Evolutionary conservation across 2,329 filamentous ascomycete species (phyloP).

Genomic region (Clonostachys byssicola): DNA sequence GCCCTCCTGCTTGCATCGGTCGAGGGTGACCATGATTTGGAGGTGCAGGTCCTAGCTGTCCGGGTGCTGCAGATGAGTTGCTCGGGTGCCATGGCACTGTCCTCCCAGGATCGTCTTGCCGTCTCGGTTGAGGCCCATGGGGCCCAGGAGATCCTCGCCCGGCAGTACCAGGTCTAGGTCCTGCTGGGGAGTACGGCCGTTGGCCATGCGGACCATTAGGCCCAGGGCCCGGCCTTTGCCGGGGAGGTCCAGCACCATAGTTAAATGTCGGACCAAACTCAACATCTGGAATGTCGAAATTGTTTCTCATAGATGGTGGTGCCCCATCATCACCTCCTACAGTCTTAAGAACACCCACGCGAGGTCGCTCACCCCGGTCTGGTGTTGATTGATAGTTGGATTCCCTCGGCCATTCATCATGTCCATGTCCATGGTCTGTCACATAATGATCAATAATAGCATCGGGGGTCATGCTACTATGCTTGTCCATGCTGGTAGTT

Average conservation of each 20-base stretch:
- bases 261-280: slow-evolving; percentile 85
- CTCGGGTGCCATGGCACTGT: slow-evolving; percentile 79
- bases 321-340: slow-evolving; percentile 52
- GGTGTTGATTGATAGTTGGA: slow-evolving; percentile 1
- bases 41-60: slow-evolving; percentile 29
- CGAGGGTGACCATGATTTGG: slow-evolving; percentile 21
- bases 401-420: slow-evolving; percentile 6
- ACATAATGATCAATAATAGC: slow-evolving; percentile 33
- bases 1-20: slow-evolving; percentile 17
- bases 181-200: slow-evolving; percentile 24
- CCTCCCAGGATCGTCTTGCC: slow-evolving; percentile 34
- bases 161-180: slow-evolving; percentile 13
- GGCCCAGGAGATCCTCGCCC: slow-evolving; percentile 9
- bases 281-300: slow-evolving; percentile 64
- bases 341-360: slow-evolving; percentile 77
- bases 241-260: slow-evolving; percentile 39
- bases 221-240: slow-evolving; percentile 8
- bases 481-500: slow-evolving; percentile 11
- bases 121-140: slow-evolving; percentile 6
- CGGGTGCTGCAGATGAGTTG: slow-evolving; percentile 41
- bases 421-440: slow-evolving; percentile 15
- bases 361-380: slow-evolving; percentile 39
- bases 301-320: slow-evolving; percentile 9
- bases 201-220: slow-evolving; percentile 5
- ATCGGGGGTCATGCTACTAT: slow-evolving; percentile 24